A percentile compares a stretch with the other conserved stretches of the same genome.
Conservation (phyloP, 257 asterid genomes). For the Nicotiana tomentosiformis region DNA sequence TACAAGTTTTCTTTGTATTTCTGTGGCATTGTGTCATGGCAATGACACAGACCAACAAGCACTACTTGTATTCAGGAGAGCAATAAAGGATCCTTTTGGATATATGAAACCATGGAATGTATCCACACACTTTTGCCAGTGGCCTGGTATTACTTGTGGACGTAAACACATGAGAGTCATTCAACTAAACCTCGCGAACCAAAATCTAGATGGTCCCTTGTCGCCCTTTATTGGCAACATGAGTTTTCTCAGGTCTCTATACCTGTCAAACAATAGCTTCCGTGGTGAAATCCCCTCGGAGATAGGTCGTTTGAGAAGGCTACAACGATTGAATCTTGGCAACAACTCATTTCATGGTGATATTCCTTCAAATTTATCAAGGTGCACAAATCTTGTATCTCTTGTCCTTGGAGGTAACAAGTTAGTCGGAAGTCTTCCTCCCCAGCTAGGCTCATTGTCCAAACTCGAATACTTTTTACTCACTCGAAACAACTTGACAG, state of each 20-base stretch:
- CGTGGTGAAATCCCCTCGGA: constrained; percentile 11
- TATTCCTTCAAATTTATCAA: constrained; percentile 19
- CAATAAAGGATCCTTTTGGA: constrained; percentile 7
- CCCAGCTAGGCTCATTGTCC: constrained; percentile 6
- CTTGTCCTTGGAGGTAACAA: constrained; percentile 13
- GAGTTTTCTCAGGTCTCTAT: constrained; percentile 16
- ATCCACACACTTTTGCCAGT: constrained; percentile 21
- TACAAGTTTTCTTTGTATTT: neutral
- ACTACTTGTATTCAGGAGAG: constrained; percentile 7
- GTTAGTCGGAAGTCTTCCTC: constrained; percentile 13
- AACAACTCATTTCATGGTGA: constrained; percentile 16
- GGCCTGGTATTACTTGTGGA: constrained; percentile 24
- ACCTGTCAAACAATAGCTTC: constrained; percentile 17
- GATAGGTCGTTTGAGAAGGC: constrained; percentile 14
- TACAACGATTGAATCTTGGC: neutral
- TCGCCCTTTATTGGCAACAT: constrained; percentile 16
- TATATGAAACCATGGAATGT: constrained; percentile 19
- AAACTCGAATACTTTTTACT: constrained; percentile 7
- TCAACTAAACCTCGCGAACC: neutral
- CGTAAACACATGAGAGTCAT: constrained; percentile 10
- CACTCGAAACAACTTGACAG: constrained; percentile 14
- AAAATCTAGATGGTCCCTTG: constrained; percentile 13
- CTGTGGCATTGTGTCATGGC: neutral
- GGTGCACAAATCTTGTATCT: constrained; percentile 15
- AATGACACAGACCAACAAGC: constrained; percentile 13